Evolutionary conservation across 108 stramenopile genomes (phyloP).

Genomic region (Nitzschia putrida): DNA sequence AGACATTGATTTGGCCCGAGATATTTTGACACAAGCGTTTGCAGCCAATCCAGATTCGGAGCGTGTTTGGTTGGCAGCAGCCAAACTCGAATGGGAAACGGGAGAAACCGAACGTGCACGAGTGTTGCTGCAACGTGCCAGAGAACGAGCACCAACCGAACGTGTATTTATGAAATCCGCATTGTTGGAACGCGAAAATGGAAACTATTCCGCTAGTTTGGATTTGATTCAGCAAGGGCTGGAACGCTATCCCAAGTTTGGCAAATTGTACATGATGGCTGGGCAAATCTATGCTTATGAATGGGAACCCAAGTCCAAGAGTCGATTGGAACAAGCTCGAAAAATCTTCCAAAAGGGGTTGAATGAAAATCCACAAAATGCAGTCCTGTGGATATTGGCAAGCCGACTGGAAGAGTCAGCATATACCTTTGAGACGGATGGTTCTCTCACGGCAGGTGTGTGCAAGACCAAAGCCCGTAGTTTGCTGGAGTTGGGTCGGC

Average conservation of each 20-base stretch:
- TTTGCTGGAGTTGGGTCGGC: constrained; percentile 90
- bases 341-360: constrained; percentile 81
- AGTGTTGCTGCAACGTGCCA: constrained; percentile 80
- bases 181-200: constrained; percentile 78
- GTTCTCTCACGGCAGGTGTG: constrained; percentile 15
- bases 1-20: constrained; percentile 87
- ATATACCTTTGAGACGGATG: constrained; percentile 17
- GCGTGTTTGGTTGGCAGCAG: constrained; percentile 94
- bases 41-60: constrained; percentile 94
- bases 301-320: constrained; percentile 50
- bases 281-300: constrained; percentile 90
- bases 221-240: constrained; percentile 83
- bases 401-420: constrained; percentile 85
- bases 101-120: constrained; percentile 90
- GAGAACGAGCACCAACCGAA: constrained; percentile 80
- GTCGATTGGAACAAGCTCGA: constrained; percentile 68
- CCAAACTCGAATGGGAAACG: constrained; percentile 97
- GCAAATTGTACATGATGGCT: constrained; percentile 96
- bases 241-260: constrained; percentile 64
- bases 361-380: constrained; percentile 70
- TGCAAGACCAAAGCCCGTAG: constrained; percentile 89
- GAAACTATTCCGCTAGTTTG: constrained; percentile 50
- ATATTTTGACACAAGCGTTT: constrained; percentile 92
- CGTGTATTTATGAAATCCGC: constrained; percentile 96
- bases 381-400: constrained; percentile 88